Conservation (phyloP, 768 basidiomycete species). For the Lactarius hatsudake region DNA sequence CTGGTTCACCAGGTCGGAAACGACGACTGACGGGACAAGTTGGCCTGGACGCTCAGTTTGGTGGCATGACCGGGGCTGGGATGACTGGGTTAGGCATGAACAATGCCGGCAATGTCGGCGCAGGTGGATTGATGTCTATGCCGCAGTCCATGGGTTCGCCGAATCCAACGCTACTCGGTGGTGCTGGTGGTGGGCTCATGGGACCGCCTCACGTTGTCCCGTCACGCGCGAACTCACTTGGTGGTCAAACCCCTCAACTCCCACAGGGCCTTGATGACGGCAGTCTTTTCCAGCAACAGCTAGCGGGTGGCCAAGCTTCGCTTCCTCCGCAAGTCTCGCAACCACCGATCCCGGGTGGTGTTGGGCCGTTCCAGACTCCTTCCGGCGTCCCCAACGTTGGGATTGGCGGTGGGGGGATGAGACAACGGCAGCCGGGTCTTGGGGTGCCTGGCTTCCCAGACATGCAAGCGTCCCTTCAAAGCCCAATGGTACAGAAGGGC, state of each 20-base stretch:
- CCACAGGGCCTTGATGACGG: slow-evolving; percentile 33
- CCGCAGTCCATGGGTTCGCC: slow-evolving; percentile 27
- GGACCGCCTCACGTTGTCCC: slow-evolving; percentile 37
- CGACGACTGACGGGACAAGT: slow-evolving; percentile 25
- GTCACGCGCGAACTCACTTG: slow-evolving; percentile 30
- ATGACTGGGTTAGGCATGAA: slow-evolving; percentile 17
- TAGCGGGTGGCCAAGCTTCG: slow-evolving; percentile 6
- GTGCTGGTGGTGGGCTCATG: slow-evolving; percentile 38
- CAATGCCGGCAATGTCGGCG: slow-evolving; percentile 7
- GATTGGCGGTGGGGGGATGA: slow-evolving; percentile 26
- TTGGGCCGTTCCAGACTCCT: slow-evolving; percentile 20
- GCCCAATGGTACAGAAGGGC: slow-evolving; percentile 17
- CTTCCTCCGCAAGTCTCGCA: slow-evolving; percentile 27
- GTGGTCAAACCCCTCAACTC: slow-evolving; percentile 22
- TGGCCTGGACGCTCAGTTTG: slow-evolving; percentile 19
- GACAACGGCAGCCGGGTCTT: slow-evolving; percentile 28
- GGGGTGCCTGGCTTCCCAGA: slow-evolving; percentile 29
- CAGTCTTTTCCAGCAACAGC: slow-evolving; percentile 14
- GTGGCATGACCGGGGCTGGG: slow-evolving; percentile 14
- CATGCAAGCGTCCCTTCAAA: slow-evolving; percentile 24
- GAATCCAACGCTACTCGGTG: slow-evolving; percentile 33
- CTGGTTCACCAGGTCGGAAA: slow-evolving; percentile 23
- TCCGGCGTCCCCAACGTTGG: slow-evolving; percentile 22
- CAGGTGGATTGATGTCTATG: slow-evolving; percentile 16
- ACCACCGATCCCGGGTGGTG: slow-evolving; percentile 21